phyloP scores from a whole-genome alignment of 2,329 filamentous ascomycete species.

The Colletotrichum lindemuthianum region DNA sequence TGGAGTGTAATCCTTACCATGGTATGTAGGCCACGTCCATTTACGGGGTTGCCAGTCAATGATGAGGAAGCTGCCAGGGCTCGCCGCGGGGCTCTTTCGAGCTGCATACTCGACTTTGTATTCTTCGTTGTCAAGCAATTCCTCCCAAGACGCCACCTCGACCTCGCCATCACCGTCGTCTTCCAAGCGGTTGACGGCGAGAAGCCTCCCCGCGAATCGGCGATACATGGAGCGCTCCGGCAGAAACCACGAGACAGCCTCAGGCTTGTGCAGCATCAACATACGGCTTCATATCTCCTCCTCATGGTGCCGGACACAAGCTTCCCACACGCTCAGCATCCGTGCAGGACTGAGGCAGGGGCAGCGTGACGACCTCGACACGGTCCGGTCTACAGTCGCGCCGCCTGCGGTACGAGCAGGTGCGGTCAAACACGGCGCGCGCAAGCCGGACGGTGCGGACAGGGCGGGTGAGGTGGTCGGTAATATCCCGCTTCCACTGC shows the following conservation, averaged over 20 bases:
- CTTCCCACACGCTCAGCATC: neutral
- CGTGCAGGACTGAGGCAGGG: neutral
- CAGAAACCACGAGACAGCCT: constrained; percentile 7
- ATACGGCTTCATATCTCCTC: neutral
- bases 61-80: neutral
- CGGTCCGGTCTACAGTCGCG: neutral
- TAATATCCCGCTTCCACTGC: neutral
- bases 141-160: constrained; percentile 6
- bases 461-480: neutral
- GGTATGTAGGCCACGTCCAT: neutral
- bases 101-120: neutral
- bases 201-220: neutral
- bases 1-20: neutral
- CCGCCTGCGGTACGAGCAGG: neutral
- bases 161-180: constrained; percentile 3
- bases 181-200: neutral
- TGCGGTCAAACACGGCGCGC: constrained; percentile 7
- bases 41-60: neutral
- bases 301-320: constrained; percentile 1
- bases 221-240: constrained; percentile 12
- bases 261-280: neutral
- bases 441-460: constrained; percentile 1
- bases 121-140: neutral
- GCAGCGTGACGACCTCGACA: constrained; percentile 12
- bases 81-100: neutral